Percentiles rank a stretch among this genome's conserved stretches.
phyloP scores from a whole-genome alignment of 495 filamentous ascomycete species.

The Podospora australis region DNA sequence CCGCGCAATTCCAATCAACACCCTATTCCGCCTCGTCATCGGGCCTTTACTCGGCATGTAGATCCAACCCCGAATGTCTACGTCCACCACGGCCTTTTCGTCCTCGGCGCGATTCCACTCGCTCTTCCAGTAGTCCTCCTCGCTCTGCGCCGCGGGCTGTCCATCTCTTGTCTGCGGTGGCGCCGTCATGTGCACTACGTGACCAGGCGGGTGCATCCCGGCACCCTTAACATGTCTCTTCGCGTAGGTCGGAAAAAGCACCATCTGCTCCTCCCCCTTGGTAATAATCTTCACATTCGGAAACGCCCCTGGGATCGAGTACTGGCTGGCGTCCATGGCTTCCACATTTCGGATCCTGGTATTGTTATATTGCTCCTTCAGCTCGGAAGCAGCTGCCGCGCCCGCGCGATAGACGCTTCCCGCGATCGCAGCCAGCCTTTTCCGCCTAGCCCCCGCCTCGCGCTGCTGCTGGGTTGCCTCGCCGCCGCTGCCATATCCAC shows the following conservation, averaged over 20 bases:
- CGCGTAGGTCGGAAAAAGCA: conserved; percentile 89
- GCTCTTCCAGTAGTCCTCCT: conserved; percentile 60
- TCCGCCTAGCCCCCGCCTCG: conserved; percentile 64
- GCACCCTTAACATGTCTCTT: conserved; percentile 53
- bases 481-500: conserved; percentile 12
- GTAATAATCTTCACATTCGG: conserved; percentile 73
- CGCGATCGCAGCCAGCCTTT: conserved; percentile 61
- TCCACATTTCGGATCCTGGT: conserved; percentile 48
- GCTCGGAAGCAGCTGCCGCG: conserved; percentile 80
- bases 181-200: conserved; percentile 1
- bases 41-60: conserved; percentile 79
- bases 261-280: conserved; percentile 82
- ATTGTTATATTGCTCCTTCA: conserved; percentile 86
- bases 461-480: conserved; percentile 18
- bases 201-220: conserved; percentile 1
- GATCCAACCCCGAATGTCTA: conserved; percentile 93
- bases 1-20: conserved; percentile 76
- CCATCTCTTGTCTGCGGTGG: conserved; percentile 6
- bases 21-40: conserved; percentile 79
- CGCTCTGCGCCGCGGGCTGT: conserved; percentile 26
- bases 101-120: conserved; percentile 68
- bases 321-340: conserved; percentile 40
- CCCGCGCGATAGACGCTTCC: conserved; percentile 55
- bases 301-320: conserved; percentile 66
- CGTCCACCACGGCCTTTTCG: conserved; percentile 77